A percentile compares a stretch with the other conserved stretches of the same genome.
Evolutionary conservation across 2,329 filamentous ascomycete species (phyloP).

Genomic region (Zarea fungicola): DNA sequence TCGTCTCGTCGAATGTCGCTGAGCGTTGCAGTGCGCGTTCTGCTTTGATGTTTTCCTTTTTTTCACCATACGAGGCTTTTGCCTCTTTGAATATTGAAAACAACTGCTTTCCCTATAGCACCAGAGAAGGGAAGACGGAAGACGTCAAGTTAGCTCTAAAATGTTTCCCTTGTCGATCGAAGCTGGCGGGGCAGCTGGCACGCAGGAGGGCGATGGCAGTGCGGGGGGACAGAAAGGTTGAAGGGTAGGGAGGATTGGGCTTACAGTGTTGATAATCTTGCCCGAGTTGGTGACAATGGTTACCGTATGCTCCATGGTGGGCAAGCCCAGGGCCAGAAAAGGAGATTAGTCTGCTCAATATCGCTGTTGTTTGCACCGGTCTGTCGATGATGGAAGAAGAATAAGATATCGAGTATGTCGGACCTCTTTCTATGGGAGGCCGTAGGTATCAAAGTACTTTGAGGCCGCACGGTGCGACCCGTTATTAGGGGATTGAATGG

Average conservation of each 20-base stretch:
- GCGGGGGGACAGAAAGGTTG: neutral
- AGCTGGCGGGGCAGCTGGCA: neutral
- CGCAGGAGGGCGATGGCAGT: neutral
- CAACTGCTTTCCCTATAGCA: slow-evolving; percentile 73
- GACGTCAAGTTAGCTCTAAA: slow-evolving; percentile 1
- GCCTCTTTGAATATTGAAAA: slow-evolving; percentile 90
- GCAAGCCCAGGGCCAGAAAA: neutral
- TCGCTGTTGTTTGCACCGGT: neutral
- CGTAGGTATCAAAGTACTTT: neutral
- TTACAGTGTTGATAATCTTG: slow-evolving; percentile 83
- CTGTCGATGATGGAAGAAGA: neutral
- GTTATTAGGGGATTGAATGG: too few relatives aligned
- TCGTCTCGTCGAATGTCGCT: slow-evolving; percentile 45
- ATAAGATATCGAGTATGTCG: neutral
- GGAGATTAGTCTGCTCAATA: neutral
- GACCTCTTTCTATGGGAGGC: neutral
- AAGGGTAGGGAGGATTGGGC: slow-evolving; percentile 28
- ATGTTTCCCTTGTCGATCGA: neutral
- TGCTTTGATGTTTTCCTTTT: slow-evolving; percentile 74
- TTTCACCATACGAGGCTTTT: slow-evolving; percentile 79
- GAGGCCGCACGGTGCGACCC: too few relatives aligned
- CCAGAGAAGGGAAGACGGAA: neutral
- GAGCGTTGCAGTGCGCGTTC: slow-evolving; percentile 57
- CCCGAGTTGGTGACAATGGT: slow-evolving; percentile 87
- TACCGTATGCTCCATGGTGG: slow-evolving; percentile 59